Evolutionary conservation across 2,329 filamentous ascomycete genomes (phyloP).

Genomic region (Neonectria coccinea): DNA sequence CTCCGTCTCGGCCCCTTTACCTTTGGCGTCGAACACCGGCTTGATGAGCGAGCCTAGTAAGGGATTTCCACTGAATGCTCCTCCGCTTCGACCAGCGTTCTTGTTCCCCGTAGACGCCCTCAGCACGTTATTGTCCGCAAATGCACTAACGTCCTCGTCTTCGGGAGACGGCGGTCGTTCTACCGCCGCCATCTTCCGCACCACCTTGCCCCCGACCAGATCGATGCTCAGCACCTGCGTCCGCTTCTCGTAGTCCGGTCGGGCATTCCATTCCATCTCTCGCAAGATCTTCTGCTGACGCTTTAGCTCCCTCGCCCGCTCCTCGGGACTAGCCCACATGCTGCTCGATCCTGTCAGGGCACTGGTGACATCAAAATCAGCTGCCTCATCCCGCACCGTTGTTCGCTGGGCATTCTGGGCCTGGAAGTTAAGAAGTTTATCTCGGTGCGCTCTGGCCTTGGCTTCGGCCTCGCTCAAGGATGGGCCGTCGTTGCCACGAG

Average conservation of each 20-base stretch:
- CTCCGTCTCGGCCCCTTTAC: conserved; percentile 57
- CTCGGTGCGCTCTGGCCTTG: conserved; percentile 81
- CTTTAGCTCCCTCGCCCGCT: conserved; percentile 85
- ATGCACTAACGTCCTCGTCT: conserved; percentile 53
- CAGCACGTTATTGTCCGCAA: conserved; percentile 44
- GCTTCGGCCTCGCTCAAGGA: conserved; percentile 68
- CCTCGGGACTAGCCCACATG: conserved; percentile 87
- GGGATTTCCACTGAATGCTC: conserved; percentile 77
- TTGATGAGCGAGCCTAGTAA: conserved; percentile 73
- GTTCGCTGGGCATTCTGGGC: conserved; percentile 87
- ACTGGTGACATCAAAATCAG: conserved; percentile 67
- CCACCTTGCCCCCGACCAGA: conserved; percentile 80
- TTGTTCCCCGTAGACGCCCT: conserved; percentile 53
- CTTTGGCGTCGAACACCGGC: conserved; percentile 68
- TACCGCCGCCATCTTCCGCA: conserved; percentile 75
- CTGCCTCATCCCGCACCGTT: conserved; percentile 86
- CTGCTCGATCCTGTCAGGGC: conserved; percentile 58
- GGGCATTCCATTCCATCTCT: conserved; percentile 87
- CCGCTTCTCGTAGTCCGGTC: conserved; percentile 90
- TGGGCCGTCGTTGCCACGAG: conserved; percentile 52
- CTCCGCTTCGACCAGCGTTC: conserved; percentile 45
- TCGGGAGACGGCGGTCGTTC: conserved; percentile 69
- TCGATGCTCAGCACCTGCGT: conserved; percentile 88
- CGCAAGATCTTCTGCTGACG: conserved; percentile 85
- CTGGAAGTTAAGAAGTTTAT: conserved; percentile 84